Evolutionary conservation across 1,139 yeast species (phyloP), one percentile per base, ranked within the genome.

Genomic region (Sugiyamaella sp.): DNA sequence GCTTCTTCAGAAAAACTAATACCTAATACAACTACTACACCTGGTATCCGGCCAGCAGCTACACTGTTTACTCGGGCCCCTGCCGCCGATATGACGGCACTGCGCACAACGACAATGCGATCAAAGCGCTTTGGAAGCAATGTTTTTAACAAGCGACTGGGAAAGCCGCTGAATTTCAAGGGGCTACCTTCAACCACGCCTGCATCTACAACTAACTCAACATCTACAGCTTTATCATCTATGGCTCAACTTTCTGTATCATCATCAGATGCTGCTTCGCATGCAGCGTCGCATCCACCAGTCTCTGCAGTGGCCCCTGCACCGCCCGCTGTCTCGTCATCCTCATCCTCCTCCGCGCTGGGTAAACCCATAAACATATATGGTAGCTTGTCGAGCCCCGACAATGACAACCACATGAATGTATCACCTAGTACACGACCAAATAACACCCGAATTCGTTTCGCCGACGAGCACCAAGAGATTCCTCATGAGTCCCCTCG

Each of bases 401-500:
- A 39, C 25, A 45, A 46, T 9, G 29, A 38, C 17, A 19, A 39
- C 16, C 24, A 46, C n/a, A 22, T 20, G 27, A 19, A 39, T 3
- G 21, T 32, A 10, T 48, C 46, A n/a, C 50, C 45, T 14, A 49
- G 22, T 20, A 22, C 57, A 10, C 52, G 53, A 12, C 38, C 45
- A 12, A 51, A 48, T 14, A 27, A 37, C 25, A 49, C 46, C 22
- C 51, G 56, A 6, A 59, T 59, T n/a, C 14, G 60, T 24, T 59
- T 57, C 53, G 62, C 60, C 1, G 47, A 41, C 3, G 57, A 58
- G n/a, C 52, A 58, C 33, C 55, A 57, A 37, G 60, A 58, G 22
- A 57, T 57, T 10, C 56, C 60, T 3, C 54, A 24, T 45, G 44
- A n/a, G 3, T 17, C 46, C 17, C 52, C 48, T 12, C 44, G 29